Base-by-base conservation (phyloP, 805 yeast species). In the Jamesozyma lodderae region DNA sequence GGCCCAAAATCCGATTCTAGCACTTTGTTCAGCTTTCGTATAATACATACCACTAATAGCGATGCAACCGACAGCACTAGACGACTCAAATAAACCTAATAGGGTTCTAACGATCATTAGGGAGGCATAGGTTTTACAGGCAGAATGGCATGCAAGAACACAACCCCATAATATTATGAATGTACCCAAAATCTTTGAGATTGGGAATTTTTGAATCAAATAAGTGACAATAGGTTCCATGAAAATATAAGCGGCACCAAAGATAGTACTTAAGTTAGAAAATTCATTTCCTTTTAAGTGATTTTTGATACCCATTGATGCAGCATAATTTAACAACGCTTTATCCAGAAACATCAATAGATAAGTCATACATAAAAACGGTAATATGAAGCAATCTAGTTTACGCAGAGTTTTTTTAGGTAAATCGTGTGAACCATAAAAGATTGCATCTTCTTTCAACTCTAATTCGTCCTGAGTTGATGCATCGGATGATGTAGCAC, bases 31-130 rank as follows among this genome's bases (percentile, higher is more conserved):
- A 4, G 63, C 51, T 39, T 69, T 70, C 27, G 70, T 69, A 59
- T 75, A 79, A 60, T 75, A 79, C 80, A 75, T 75, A 20, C 80
- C 72, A 27, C 78, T 72, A 31, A 78, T 66, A 20, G 76, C 61
- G 38, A 75, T 67, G 35, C 75, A 66, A 0, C 79, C 77, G 1
- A 78, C 77, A 1, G 78, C 72, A 31, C 75, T 64, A 2, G 75
- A 68, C 1, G 75, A 57, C 50, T 76, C 81, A 44, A 74, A 72
- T 17, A 70, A 49, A 6, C 81, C 81, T 18, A 75, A 50, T 19
- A 75, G 53, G 4, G 72, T 63, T 40, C 81, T 59, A 1, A 71
- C 70, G n/a, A 73, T 59, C 77, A 75, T 72, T 32, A 75, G 57
- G 13, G 73, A 63, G 1, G 77, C 73, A 48, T 72, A 73, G 2